Evolutionary conservation across 192 early-diverging fungal species (phyloP), one percentile per base, ranked within the genome.

Genomic region (Dimargaris verticillata): DNA sequence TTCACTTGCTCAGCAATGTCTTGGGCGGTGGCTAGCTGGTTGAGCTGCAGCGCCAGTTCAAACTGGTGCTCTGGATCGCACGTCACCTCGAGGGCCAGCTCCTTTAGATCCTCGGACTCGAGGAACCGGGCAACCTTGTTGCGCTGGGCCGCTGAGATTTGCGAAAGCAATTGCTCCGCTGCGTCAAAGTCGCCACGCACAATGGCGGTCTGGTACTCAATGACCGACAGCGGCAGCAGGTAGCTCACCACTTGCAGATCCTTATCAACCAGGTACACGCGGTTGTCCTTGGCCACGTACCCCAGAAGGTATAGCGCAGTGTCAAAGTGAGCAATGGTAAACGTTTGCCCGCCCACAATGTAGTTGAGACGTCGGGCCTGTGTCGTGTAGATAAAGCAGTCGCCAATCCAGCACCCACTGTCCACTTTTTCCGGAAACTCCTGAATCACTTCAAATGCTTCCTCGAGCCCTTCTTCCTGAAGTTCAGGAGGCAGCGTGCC

Each of bases 341-440:
- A 91, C 20, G 85, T 82, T 71, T 94, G 91, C 13, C 33, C 42
- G 55, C 96, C 95, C 7, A 99, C 95, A 42, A 99, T 72, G 66
- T 99, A 99, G 74, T 88, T 94, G 62, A 99, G 76, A 28, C 95
- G 83, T 72, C 95, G 95, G 62, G 78, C 76, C 13, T 78, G 68
- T 66, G 88, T 93, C 20, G 91, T 91, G 76, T 97, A 99, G 61
- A 99, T 96, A 66, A 99, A 97, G 68, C 95, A 97, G 72, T 99
- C 96, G 51, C 96, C 96, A 51, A 97, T 88, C 96, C 96, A 99
- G 64, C 79, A 80, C 26, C 94, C 96, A 7, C 93, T 92, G 65
- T 87, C 87, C 33, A 99, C 83, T 72, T 75, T 79, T 68, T 97
- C 95, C 5, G 77, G n/a, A 63, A 99, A 86, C 65, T 97, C 96